Conservation (phyloP, 257 asterid genomes). For the Hygrophila difformis region DNA sequence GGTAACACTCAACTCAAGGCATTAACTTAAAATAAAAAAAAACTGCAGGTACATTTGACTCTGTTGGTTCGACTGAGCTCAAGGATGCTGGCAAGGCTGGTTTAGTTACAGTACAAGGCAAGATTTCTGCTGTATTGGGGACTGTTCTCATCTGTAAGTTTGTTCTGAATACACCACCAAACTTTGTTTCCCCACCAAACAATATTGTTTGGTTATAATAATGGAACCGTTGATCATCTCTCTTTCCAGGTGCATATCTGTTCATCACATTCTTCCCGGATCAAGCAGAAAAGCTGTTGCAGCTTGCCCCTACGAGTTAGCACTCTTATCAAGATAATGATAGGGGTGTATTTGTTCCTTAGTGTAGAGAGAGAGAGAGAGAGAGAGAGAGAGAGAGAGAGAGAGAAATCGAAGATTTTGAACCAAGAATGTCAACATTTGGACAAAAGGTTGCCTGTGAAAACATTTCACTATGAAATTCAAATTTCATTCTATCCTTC, state of each 20-base stretch:
- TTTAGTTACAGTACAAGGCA: constrained; percentile 70
- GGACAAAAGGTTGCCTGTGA: background rate
- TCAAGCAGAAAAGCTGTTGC: constrained; percentile 76
- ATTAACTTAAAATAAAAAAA: no score
- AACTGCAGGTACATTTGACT: constrained; percentile 62
- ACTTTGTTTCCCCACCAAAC: no score
- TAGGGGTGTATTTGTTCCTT: constrained; percentile 1
- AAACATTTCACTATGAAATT: background rate
- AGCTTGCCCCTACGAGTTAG: constrained; percentile 48
- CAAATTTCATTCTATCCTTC: background rate
- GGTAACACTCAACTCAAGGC: no score
- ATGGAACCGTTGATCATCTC: no score
- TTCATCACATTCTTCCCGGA: constrained; percentile 86
- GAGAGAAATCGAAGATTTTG: background rate
- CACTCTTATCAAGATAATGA: constrained; percentile 1
- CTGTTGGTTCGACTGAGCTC: constrained; percentile 78
- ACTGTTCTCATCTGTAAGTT: constrained; percentile 85
- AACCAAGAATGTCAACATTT: background rate
- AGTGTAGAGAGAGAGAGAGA: no score
- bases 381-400: no score
- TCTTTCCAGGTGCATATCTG: constrained; percentile 68
- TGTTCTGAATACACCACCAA: no score
- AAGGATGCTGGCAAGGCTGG: constrained; percentile 98
- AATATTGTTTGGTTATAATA: no score
- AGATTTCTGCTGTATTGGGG: constrained; percentile 84